phyloP scores from a whole-genome alignment of 73 alveolate species.

The Stentor coeruleus region DNA sequence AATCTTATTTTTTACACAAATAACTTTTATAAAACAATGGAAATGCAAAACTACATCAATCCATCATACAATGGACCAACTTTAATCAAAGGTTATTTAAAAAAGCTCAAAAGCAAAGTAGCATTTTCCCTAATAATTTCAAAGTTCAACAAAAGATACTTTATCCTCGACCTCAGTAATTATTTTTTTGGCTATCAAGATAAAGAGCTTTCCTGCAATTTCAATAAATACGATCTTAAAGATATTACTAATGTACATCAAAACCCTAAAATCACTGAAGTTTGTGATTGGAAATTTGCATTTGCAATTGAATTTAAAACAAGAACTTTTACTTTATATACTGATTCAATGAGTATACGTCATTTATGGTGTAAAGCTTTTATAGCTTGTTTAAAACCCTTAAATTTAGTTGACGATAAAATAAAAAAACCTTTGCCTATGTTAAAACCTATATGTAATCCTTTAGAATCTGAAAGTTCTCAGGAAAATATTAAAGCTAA shows the following conservation, averaged over 20 bases:
- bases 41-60: neutral
- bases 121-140: neutral
- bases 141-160: neutral
- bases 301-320: neutral
- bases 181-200: neutral
- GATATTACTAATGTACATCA: neutral
- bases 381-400: neutral
- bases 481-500: too few relatives aligned
- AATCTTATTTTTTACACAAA: too few relatives aligned
- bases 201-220: neutral
- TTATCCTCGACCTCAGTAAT: neutral
- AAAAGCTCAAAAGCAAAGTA: constrained; percentile 14
- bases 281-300: constrained; percentile 11
- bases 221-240: neutral
- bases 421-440: too few relatives aligned
- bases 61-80: neutral
- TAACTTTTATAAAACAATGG: too few relatives aligned
- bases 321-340: neutral
- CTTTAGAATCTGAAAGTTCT: too few relatives aligned
- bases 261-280: neutral
- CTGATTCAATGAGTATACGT: neutral
- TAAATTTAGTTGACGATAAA: too few relatives aligned
- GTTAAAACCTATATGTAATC: too few relatives aligned
- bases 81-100: neutral
- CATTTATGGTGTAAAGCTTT: neutral